A percentile compares a stretch with the other conserved stretches of the same genome.
These are phyloP conservation scores for Alternaria sp. DNA, from an alignment of 2,329 filamentous ascomycete genomes.

Conservation along the genomic window DNA sequence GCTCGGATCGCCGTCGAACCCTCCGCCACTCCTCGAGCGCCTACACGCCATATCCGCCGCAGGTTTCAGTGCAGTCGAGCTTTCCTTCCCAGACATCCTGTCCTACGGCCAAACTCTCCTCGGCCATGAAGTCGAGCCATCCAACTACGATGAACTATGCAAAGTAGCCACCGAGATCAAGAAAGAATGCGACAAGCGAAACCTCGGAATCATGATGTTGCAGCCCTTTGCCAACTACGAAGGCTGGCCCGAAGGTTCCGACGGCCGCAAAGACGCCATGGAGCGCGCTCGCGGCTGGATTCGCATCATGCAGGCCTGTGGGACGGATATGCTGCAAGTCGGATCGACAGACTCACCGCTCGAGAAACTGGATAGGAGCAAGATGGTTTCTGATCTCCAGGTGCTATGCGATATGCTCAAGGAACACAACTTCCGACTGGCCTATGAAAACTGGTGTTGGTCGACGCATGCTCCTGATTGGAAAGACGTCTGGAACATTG, in stretches of 20 bases:
- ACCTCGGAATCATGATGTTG: slow-evolving; percentile 70
- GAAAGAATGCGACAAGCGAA: slow-evolving; percentile 60
- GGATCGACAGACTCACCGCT: slow-evolving; percentile 68
- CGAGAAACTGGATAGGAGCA: slow-evolving; percentile 59
- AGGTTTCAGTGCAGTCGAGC: slow-evolving; percentile 73
- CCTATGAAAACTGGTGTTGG: slow-evolving; percentile 83
- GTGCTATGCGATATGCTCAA: slow-evolving; percentile 63
- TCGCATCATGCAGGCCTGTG: slow-evolving; percentile 71
- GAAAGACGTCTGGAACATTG: slow-evolving; percentile 73
- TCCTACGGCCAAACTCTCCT: slow-evolving; percentile 64
- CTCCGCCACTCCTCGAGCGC: slow-evolving; percentile 62
- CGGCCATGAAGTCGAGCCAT: slow-evolving; percentile 58
- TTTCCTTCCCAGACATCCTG: slow-evolving; percentile 75
- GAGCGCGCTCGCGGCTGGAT: slow-evolving; percentile 70
- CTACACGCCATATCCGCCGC: slow-evolving; percentile 67
- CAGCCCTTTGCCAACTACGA: slow-evolving; percentile 81
- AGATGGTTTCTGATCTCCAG: slow-evolving; percentile 66
- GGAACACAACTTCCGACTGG: slow-evolving; percentile 64
- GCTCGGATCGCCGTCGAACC: slow-evolving; percentile 53
- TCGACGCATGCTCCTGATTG: slow-evolving; percentile 69
- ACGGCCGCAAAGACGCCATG: slow-evolving; percentile 68
- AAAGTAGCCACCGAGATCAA: slow-evolving; percentile 62
- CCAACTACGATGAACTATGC: slow-evolving; percentile 66
- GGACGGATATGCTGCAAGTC: slow-evolving; percentile 71
- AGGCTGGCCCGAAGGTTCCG: slow-evolving; percentile 68